Conservation (phyloP, 116 monocot species). For the Zostera marina region DNA sequence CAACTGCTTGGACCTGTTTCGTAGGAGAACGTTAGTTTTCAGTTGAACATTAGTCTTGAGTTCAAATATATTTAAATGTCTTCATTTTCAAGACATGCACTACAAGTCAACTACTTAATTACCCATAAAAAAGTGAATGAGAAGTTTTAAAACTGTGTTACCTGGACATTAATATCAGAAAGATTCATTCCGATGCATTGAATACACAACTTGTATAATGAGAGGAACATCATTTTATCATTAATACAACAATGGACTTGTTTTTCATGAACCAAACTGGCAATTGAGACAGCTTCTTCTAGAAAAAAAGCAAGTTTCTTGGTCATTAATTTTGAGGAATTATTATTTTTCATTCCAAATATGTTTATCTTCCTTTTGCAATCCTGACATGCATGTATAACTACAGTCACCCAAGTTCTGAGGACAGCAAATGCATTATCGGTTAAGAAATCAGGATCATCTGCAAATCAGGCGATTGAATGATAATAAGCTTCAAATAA, state of each 20-base stretch:
- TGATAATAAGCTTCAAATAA: neutral
- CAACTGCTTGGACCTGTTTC: constrained; percentile 47
- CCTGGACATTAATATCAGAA: constrained; percentile 37
- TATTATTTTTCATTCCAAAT: constrained; percentile 22
- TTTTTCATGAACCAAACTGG: constrained; percentile 38
- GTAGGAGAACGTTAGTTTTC: neutral
- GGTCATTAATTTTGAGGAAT: constrained; percentile 31
- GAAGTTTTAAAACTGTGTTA: constrained; percentile 5
- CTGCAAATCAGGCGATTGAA: constrained; percentile 24
- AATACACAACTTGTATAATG: constrained; percentile 27
- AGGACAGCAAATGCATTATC: constrained; percentile 16
- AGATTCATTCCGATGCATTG: constrained; percentile 33
- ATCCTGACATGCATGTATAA: constrained; percentile 29
- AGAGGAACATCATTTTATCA: constrained; percentile 9
- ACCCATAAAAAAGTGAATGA: neutral
- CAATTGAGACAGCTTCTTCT: constrained; percentile 44
- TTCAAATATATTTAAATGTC: no score
- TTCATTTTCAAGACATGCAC: no score
- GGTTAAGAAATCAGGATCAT: constrained; percentile 16
- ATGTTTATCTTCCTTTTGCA: constrained; percentile 33
- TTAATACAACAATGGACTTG: constrained; percentile 9
- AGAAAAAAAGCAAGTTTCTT: constrained; percentile 60
- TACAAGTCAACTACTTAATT: neutral
- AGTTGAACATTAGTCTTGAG: no score
- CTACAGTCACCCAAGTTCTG: constrained; percentile 26